Evolutionary conservation across 164 flowering plant genomes (phyloP).

Genomic region (Annona squamosa): DNA sequence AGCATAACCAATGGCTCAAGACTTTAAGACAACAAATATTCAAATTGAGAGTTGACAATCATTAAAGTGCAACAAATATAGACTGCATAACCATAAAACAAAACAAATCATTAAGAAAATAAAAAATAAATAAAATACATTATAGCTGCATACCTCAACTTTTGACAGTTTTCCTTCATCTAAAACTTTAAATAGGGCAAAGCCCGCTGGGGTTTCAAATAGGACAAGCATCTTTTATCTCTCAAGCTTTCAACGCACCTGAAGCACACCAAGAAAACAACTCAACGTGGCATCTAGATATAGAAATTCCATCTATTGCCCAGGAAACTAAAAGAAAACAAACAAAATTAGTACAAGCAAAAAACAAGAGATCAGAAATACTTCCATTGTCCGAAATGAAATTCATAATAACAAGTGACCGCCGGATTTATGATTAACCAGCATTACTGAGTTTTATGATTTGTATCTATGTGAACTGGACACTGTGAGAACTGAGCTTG

Average conservation of each 20-base stretch:
- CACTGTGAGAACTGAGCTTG: too few species aligned
- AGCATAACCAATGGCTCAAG: not conserved
- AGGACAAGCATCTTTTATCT: constrained; percentile 52
- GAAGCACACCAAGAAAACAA: not conserved
- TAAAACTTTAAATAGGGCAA: constrained; percentile 80
- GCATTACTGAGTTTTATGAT: too few species aligned
- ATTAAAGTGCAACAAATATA: not conserved
- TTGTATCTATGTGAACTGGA: too few species aligned
- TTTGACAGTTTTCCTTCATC: constrained; percentile 86
- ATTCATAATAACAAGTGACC: too few species aligned
- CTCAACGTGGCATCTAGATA: not conserved
- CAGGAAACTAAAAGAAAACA: too few species aligned
- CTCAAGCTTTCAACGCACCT: not conserved
- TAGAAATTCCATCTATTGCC: too few species aligned
- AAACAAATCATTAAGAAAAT: not conserved
- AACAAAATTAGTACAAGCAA: too few species aligned
- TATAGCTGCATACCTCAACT: constrained; percentile 41
- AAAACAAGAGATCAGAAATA: too few species aligned
- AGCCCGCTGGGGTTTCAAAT: constrained; percentile 90
- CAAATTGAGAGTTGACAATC: not conserved
- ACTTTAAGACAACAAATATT: not conserved
- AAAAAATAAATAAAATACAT: not conserved
- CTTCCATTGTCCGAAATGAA: too few species aligned
- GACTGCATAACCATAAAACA: not conserved
- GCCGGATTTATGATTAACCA: too few species aligned